Conservation (phyloP, 495 filamentous ascomycete genomes). For the Rhizodiscina lignyota region DNA sequence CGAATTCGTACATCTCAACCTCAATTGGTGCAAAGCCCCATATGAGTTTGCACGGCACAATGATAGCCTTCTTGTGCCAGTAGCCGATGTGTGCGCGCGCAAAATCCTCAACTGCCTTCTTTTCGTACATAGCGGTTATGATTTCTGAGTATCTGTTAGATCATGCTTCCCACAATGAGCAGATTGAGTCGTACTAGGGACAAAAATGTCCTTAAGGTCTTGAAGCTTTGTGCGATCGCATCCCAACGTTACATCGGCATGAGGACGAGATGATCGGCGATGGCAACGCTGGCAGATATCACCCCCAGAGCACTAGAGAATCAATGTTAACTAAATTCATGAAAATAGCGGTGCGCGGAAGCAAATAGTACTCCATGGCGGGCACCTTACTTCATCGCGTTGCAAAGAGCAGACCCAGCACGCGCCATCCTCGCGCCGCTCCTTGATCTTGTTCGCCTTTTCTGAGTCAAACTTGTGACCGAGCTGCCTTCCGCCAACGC, state of each 20-base stretch:
- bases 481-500: too few species aligned
- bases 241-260: slow-evolving; percentile 13
- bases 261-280: slow-evolving; percentile 11
- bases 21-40: slow-evolving; percentile 9
- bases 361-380: too few species aligned
- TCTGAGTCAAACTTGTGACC: too few species aligned
- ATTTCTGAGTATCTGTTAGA: slow-evolving; percentile 5
- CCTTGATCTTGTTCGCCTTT: slow-evolving; percentile 11
- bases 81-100: slow-evolving; percentile 12
- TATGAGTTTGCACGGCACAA: slow-evolving; percentile 9
- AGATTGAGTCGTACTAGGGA: slow-evolving; percentile 11
- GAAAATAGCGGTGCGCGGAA: too few species aligned
- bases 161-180: not conserved
- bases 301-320: slow-evolving; percentile 17
- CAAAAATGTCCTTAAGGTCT: slow-evolving; percentile 15
- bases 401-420: slow-evolving; percentile 23
- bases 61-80: slow-evolving; percentile 10
- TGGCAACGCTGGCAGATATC: slow-evolving; percentile 16
- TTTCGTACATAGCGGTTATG: slow-evolving; percentile 19
- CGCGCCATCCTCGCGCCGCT: slow-evolving; percentile 18
- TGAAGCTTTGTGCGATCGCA: slow-evolving; percentile 18
- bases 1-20: slow-evolving; percentile 21
- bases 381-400: slow-evolving; percentile 19
- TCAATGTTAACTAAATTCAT: too few species aligned
- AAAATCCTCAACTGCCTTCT: slow-evolving; percentile 16